Percentiles rank a stretch among this genome's conserved stretches.
Evolutionary conservation across 129 eudicot genomes (phyloP).

Genomic region (Centaurea solstitialis): DNA sequence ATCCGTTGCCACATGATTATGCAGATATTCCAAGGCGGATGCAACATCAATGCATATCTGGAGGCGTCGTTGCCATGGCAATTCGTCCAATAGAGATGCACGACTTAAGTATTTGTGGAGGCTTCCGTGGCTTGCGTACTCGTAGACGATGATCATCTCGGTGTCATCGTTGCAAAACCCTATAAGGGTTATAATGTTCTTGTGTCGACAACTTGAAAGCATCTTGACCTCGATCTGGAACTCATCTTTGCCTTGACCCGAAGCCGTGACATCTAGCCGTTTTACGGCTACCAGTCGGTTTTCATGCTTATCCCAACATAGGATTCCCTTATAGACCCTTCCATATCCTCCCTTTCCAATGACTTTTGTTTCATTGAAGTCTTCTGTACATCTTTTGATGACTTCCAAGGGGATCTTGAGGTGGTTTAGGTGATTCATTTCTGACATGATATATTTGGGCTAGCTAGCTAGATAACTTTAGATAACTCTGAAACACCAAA

Average conservation of each 20-base stretch:
- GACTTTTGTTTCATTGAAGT: too few species aligned
- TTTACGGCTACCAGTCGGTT: neutral
- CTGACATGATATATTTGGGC: too few species aligned
- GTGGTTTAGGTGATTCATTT: too few species aligned
- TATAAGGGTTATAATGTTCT: neutral
- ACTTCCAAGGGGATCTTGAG: too few species aligned
- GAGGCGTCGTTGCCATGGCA: neutral
- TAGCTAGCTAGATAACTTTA: too few species aligned
- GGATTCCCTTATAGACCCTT: neutral
- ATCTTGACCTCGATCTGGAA: neutral
- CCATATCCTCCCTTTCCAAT: neutral
- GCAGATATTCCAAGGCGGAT: neutral
- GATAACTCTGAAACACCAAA: too few species aligned
- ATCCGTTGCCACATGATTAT: neutral
- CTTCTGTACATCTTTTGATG: neutral
- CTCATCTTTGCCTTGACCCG: neutral
- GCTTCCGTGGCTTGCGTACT: neutral
- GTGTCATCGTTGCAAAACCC: neutral
- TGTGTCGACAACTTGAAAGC: neutral
- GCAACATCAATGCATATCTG: neutral
- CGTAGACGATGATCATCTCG: neutral
- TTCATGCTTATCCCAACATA: neutral
- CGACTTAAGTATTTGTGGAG: neutral
- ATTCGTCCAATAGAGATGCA: neutral
- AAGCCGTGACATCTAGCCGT: neutral